Conservation (phyloP, 495 filamentous ascomycete genomes). For the Bryoglossum gracile region DNA sequence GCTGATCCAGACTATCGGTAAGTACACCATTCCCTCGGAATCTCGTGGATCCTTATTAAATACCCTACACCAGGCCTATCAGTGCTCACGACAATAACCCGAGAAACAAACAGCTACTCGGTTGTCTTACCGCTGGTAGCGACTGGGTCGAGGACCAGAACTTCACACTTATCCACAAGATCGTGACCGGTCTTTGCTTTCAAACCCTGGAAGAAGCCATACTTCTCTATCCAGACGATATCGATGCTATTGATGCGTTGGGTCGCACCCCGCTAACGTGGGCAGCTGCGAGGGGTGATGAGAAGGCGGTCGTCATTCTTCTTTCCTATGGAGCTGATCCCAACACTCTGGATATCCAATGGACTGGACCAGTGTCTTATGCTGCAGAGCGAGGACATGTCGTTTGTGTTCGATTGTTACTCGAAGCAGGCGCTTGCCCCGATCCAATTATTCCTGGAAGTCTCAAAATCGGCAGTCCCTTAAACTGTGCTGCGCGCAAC, state of each 20-base stretch:
- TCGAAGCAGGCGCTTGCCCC: conserved; percentile 28
- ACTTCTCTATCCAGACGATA: conserved; percentile 15
- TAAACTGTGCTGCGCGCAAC: conserved; percentile 26
- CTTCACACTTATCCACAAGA: conserved; percentile 27
- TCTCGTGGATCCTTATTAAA: neutral
- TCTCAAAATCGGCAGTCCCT: conserved; percentile 23
- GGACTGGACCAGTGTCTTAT: conserved; percentile 14
- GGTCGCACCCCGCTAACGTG: conserved; percentile 32
- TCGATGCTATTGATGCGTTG: conserved; percentile 8
- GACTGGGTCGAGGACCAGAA: conserved; percentile 30
- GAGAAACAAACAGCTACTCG: conserved; percentile 22
- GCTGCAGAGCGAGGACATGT: conserved; percentile 22
- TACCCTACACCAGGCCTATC: conserved; percentile 14
- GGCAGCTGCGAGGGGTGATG: conserved; percentile 28
- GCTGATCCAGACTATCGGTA: conserved; percentile 25
- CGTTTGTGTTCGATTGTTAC: conserved; percentile 26
- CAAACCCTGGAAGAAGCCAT: conserved; percentile 23
- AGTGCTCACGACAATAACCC: conserved; percentile 24
- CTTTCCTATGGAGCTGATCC: conserved; percentile 25
- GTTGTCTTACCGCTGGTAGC: conserved; percentile 15
- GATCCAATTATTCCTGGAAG: conserved; percentile 17
- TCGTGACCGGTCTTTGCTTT: conserved; percentile 27
- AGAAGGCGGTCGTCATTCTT: conserved; percentile 16
- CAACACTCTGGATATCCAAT: conserved; percentile 25
- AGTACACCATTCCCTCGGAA: neutral